Conservation (phyloP, 371 early-diverging fungal species). For the Circinella minor region DNA sequence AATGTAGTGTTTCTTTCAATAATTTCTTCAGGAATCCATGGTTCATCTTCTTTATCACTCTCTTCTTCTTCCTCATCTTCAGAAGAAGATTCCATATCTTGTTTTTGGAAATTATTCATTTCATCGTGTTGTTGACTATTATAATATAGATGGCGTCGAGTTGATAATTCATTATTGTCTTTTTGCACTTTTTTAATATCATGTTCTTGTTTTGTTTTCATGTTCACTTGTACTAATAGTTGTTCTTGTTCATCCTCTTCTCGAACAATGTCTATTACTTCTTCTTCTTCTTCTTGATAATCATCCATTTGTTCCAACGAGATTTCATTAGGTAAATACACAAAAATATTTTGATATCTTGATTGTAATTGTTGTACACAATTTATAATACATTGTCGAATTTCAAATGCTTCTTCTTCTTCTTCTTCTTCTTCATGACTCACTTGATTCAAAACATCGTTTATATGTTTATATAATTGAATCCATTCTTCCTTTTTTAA, state of each 20-base stretch:
- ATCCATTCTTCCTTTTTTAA: slow-evolving; percentile 4
- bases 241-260: neutral
- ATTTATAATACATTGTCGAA: slow-evolving; percentile 3
- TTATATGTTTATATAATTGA: neutral
- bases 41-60: neutral
- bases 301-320: too few species aligned
- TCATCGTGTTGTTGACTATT: too few species aligned
- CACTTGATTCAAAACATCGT: neutral
- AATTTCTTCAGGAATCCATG: neutral
- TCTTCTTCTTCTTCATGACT: neutral
- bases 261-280: neutral
- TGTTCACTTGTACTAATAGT: neutral
- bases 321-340: too few species aligned
- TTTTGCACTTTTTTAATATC: too few species aligned
- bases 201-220: neutral
- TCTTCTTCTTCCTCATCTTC: too few species aligned
- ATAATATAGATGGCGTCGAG: too few species aligned
- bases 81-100: too few species aligned
- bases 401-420: neutral
- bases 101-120: too few species aligned
- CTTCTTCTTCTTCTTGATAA: too few species aligned
- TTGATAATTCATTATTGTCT: too few species aligned
- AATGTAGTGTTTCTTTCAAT: too few species aligned
- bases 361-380: slow-evolving; percentile 2
- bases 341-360: too few species aligned